These are phyloP conservation scores for Nitzschia palea DNA, from an alignment of 108 stramenopile genomes.

Conservation along the genomic window DNA sequence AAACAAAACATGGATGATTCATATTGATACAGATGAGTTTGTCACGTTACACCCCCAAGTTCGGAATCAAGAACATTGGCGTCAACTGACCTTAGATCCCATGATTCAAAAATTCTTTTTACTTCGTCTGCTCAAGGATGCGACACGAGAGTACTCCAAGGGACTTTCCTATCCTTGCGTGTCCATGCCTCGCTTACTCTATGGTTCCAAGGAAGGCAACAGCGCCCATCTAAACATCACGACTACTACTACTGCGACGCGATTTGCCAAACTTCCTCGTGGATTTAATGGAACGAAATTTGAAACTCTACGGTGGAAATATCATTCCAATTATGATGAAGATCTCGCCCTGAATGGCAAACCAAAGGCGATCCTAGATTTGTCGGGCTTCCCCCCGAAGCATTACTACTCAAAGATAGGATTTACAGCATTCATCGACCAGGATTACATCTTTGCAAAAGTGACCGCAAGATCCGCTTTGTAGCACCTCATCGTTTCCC, in stretches of 20 bases:
- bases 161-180: conserved; percentile 3
- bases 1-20: conserved; percentile 45
- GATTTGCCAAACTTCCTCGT: conserved; percentile 3
- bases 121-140: background rate
- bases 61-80: background rate
- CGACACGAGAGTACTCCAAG: background rate
- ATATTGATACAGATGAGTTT: conserved; percentile 69
- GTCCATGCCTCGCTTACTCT: conserved; percentile 14
- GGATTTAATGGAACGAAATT: conserved; percentile 12
- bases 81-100: background rate
- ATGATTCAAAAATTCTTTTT: background rate
- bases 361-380: conserved; percentile 35
- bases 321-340: conserved; percentile 14
- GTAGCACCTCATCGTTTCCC: conserved; percentile 7
- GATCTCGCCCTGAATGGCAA: conserved; percentile 23
- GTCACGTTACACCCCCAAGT: conserved; percentile 21
- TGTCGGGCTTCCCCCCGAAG: conserved; percentile 16
- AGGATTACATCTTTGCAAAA: conserved; percentile 9
- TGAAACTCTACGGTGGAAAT: conserved; percentile 23
- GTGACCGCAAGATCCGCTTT: background rate
- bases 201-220: conserved; percentile 15
- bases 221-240: too few relatives aligned
- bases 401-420: background rate
- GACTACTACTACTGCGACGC: background rate
- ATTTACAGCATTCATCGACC: conserved; percentile 17